A percentile compares a stretch with the other conserved stretches of the same genome.
These are phyloP conservation scores for Talaromyces funiculosus DNA, from an alignment of 2,329 filamentous ascomycete genomes.

Conservation along the genomic window DNA sequence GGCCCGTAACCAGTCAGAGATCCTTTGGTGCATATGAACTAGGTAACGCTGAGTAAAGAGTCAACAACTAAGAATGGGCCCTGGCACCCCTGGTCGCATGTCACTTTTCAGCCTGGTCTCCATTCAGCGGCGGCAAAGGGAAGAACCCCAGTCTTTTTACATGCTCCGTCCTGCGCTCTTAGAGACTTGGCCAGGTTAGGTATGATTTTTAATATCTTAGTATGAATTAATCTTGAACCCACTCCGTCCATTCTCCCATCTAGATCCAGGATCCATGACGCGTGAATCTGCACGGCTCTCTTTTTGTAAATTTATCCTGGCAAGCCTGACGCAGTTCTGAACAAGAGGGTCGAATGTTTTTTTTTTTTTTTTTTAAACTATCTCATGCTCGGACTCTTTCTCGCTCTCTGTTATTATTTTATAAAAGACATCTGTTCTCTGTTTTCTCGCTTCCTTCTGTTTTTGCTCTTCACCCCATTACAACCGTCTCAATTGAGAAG, in stretches of 20 bases:
- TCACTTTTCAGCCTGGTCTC: slow-evolving; percentile 12
- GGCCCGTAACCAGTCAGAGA: neutral
- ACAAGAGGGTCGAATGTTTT: neutral
- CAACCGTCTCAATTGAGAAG: slow-evolving; percentile 9
- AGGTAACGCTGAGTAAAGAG: neutral
- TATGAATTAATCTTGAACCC: slow-evolving; percentile 3
- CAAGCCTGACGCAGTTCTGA: slow-evolving; percentile 15
- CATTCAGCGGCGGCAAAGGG: slow-evolving; percentile 10
- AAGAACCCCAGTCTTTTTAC: slow-evolving; percentile 1
- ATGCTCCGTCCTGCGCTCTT: neutral
- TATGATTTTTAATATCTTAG: neutral
- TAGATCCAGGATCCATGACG: slow-evolving; percentile 40
- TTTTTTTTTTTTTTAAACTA: slow-evolving; percentile 19
- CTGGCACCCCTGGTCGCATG: slow-evolving; percentile 15
- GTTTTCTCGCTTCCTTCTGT: neutral
- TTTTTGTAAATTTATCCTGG: slow-evolving; percentile 32
- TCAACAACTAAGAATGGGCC: slow-evolving; percentile 5
- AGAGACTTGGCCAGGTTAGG: neutral
- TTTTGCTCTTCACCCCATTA: slow-evolving; percentile 6
- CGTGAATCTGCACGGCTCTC: slow-evolving; percentile 39
- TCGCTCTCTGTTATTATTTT: slow-evolving; percentile 12
- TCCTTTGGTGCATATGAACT: neutral
- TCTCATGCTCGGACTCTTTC: slow-evolving; percentile 10
- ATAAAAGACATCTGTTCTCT: slow-evolving; percentile 8
- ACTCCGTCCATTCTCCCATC: slow-evolving; percentile 24